Evolutionary conservation across 1,139 yeast genomes (phyloP).

Genomic region (Zygosaccharomyces sapae): DNA sequence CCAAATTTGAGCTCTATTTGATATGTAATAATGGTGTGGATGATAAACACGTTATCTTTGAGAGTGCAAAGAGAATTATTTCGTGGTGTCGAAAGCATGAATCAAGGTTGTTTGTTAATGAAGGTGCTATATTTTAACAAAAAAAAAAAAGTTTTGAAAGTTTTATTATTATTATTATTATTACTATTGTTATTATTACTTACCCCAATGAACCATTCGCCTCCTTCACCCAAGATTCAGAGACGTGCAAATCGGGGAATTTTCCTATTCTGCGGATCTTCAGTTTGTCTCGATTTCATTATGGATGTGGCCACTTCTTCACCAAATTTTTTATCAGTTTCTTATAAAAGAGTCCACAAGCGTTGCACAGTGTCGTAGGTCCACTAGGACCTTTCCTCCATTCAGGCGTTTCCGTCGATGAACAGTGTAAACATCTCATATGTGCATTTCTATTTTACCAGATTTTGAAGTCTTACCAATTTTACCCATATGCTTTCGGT

Average conservation of each 20-base stretch:
- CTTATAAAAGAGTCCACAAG: constrained; percentile 66
- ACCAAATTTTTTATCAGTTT: constrained; percentile 27
- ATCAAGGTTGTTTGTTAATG: constrained; percentile 53
- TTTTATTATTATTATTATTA: not conserved
- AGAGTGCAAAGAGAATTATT: constrained; percentile 49
- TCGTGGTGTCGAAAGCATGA: constrained; percentile 58
- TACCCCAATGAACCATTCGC: not conserved
- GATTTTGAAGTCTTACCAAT: constrained; percentile 16
- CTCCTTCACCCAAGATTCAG: not conserved
- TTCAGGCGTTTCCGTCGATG: constrained; percentile 78
- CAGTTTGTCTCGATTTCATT: constrained; percentile 21
- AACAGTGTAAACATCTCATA: constrained; percentile 58
- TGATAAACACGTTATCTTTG: constrained; percentile 46
- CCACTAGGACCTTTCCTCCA: constrained; percentile 92
- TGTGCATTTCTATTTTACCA: constrained; percentile 16
- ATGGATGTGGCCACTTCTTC: constrained; percentile 20
- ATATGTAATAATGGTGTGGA: constrained; percentile 48
- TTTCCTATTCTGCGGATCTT: constrained; percentile 19
- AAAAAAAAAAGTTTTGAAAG: not conserved
- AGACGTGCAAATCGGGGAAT: constrained; percentile 14
- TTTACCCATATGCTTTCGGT: constrained; percentile 6
- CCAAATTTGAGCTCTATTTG: constrained; percentile 52
- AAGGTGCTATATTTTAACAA: constrained; percentile 53
- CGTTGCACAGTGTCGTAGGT: constrained; percentile 78
- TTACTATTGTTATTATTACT: not conserved